A percentile compares a stretch with the other conserved stretches of the same genome.
Conservation (phyloP, 2,329 filamentous ascomycete species). For the Colletotrichum noveboracense region DNA sequence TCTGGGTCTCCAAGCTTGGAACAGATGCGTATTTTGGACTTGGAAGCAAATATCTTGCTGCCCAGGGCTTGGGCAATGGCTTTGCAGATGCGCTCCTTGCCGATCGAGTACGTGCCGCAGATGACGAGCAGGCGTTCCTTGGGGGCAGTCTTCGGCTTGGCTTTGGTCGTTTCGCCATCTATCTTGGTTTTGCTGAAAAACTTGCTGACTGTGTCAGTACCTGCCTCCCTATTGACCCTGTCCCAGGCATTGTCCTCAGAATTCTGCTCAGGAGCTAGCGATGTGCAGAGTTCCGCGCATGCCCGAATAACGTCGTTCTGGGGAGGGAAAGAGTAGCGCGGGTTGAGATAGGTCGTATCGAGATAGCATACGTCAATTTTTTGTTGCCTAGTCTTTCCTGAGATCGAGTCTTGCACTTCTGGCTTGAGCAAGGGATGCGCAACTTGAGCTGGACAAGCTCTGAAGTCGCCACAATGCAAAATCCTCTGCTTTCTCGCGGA, state of each 20-base stretch:
- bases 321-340: constrained; percentile 90
- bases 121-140: constrained; percentile 79
- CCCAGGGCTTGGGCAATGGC: constrained; percentile 86
- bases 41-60: constrained; percentile 87
- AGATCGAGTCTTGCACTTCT: constrained; percentile 71
- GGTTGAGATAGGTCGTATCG: constrained; percentile 96
- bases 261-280: constrained; percentile 69
- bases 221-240: constrained; percentile 43
- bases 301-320: constrained; percentile 88
- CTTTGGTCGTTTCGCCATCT: constrained; percentile 33
- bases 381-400: constrained; percentile 77
- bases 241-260: constrained; percentile 54
- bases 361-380: constrained; percentile 95
- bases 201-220: constrained; percentile 53
- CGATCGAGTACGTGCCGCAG: constrained; percentile 96
- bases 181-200: constrained; percentile 51
- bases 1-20: constrained; percentile 85
- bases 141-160: constrained; percentile 27
- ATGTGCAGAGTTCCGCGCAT: constrained; percentile 87
- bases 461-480: constrained; percentile 94
- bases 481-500: constrained; percentile 75
- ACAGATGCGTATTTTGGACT: constrained; percentile 84
- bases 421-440: constrained; percentile 82
- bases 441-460: constrained; percentile 86
- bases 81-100: constrained; percentile 94